Evolutionary conservation across 371 early-diverging fungal species (phyloP).

Genomic region (Coemansia sp.): DNA sequence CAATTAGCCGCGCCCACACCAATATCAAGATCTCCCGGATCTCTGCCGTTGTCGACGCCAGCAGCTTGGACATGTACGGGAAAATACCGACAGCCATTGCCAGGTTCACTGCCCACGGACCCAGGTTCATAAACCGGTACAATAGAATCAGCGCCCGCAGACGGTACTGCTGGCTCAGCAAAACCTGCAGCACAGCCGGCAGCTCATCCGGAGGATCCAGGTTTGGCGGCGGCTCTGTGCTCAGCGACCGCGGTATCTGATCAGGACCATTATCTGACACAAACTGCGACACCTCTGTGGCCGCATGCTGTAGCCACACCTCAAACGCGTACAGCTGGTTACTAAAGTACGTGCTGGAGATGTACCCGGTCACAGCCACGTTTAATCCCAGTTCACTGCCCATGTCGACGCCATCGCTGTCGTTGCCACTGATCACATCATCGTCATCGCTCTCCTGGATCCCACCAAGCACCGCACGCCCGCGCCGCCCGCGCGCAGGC

Average conservation of each 20-base stretch:
- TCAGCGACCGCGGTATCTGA: constrained; percentile 47
- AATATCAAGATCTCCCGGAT: constrained; percentile 90
- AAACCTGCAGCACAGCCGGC: constrained; percentile 93
- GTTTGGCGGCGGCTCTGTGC: constrained; percentile 57
- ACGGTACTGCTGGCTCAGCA: constrained; percentile 92
- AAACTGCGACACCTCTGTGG: constrained; percentile 54
- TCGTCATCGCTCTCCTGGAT: constrained; percentile 21
- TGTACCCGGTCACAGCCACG: constrained; percentile 56
- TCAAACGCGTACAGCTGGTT: constrained; percentile 96
- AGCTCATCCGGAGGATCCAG: constrained; percentile 87
- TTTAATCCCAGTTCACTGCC: constrained; percentile 9
- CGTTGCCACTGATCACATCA: constrained; percentile 9
- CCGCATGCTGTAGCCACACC: constrained; percentile 83
- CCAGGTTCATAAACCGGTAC: constrained; percentile 89
- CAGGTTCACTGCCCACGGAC: constrained; percentile 92
- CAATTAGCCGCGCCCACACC: constrained; percentile 95
- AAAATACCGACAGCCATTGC: constrained; percentile 94
- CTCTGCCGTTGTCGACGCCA: constrained; percentile 91
- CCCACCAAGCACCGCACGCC: constrained; percentile 31
- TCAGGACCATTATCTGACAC: constrained; percentile 34
- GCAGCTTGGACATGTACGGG: constrained; percentile 94
- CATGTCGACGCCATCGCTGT: constrained; percentile 7
- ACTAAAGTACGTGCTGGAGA: constrained; percentile 84
- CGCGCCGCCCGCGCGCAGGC: constrained; percentile 17
- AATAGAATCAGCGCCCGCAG: constrained; percentile 87